phyloP scores from a whole-genome alignment of 2,329 filamentous ascomycete genomes.

The Fusarium virguliforme region DNA sequence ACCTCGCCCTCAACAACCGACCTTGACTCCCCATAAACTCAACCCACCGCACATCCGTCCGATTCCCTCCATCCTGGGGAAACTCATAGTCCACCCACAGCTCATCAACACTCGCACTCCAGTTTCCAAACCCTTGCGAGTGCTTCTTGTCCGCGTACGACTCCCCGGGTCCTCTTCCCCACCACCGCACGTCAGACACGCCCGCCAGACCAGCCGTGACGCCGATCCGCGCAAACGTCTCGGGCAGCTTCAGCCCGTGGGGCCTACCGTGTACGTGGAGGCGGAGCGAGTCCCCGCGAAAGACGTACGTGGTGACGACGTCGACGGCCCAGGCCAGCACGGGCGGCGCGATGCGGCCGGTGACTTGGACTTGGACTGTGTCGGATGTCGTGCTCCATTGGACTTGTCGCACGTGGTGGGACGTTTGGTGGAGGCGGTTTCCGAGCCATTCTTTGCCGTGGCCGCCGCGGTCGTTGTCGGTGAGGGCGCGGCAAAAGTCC shows the following conservation, averaged over 20 bases:
- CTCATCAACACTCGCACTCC: slow-evolving; percentile 63
- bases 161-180: slow-evolving; percentile 74
- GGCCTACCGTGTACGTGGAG: slow-evolving; percentile 67
- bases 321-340: slow-evolving; percentile 74
- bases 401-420: slow-evolving; percentile 59
- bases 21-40: slow-evolving; percentile 54
- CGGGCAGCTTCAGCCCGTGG: slow-evolving; percentile 65
- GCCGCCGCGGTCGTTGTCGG: slow-evolving; percentile 75
- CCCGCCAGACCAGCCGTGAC: slow-evolving; percentile 65
- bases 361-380: slow-evolving; percentile 61
- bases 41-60: slow-evolving; percentile 73
- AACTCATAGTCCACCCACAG: slow-evolving; percentile 76
- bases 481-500: slow-evolving; percentile 76
- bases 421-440: slow-evolving; percentile 63
- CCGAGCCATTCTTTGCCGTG: slow-evolving; percentile 70
- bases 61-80: slow-evolving; percentile 78
- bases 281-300: slow-evolving; percentile 60
- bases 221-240: slow-evolving; percentile 75
- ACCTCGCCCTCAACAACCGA: slow-evolving; percentile 62
- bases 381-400: slow-evolving; percentile 54
- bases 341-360: slow-evolving; percentile 73
- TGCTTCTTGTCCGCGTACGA: slow-evolving; percentile 78
- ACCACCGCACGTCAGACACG: slow-evolving; percentile 70
- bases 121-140: slow-evolving; percentile 72
- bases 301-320: slow-evolving; percentile 68